Base-by-base conservation (phyloP, 805 yeast species). In the Zygoascus bituminiphila region DNA sequence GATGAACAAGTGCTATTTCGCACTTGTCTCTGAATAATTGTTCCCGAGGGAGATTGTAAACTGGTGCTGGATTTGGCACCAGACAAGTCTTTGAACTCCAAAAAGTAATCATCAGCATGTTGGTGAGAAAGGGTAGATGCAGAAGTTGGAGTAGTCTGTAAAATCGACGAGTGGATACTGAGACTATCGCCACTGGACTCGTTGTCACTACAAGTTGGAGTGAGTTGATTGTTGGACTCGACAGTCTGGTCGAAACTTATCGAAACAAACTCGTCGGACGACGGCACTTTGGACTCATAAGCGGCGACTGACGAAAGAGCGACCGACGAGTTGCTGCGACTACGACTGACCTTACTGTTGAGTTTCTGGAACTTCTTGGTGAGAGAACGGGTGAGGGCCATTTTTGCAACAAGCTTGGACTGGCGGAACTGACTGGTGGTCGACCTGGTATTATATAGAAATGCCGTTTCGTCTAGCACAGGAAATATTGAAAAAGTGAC, bases 281-380 rank as follows among this genome's bases (percentile, higher is more conserved):
- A 17, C 12, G 5, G 21, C 2, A n/a, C 39, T 3, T 36, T 5
- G 8, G 39, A n/a, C 39, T 29, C n/a, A 2, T 4, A 4, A 12
- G n/a, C 15, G n/a, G 15, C n/a, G 33, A 12, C 33, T 12, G 15
- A 12, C 10, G 10, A 29, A 4, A 29, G 33, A 15, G 10, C 33
- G 3, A 15, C 33, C 33, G 33, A 29, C 15, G 33, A 29, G n/a
- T 29, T 29, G n/a, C 33, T 29, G 15, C 33, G 4, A 15, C 33
- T 29, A n/a, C 22, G 20, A 4, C 3, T 5, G 39, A 36, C 39
- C 20, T 5, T 15, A 12, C 39, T 19, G 22, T 36, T 49, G 25
- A 54, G 49, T 36, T 51, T 51, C 42, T 51, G 55, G 10, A 54
- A 44, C 44, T 45, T 49, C 35, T 51, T 47, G 23, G 58, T 54